Evolutionary conservation across 2,329 filamentous ascomycete species (phyloP), one percentile per base, ranked within the genome.

Genomic region (Alternaria triticimaculans): DNA sequence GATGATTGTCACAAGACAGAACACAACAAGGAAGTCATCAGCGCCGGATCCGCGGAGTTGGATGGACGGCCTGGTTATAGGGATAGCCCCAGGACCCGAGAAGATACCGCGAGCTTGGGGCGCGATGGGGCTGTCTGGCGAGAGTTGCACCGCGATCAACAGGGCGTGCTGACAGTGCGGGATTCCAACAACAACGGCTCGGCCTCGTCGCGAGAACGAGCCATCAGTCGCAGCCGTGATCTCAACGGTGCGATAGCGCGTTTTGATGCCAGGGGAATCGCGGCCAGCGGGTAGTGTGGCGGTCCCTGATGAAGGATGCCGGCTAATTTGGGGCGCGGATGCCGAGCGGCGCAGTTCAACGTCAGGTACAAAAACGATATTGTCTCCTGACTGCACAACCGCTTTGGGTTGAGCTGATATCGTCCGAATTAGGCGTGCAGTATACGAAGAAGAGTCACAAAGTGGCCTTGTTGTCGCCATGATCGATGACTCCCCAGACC

Each of bases 241-340:
- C 49, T 53, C 28, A 51, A 48, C 43, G 51, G 59, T 20, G 49
- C 26, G 14, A 18, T 58, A 46, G 60, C 48, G 60, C 49, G 48
- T 60, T 26, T 55, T 18, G 23, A 59, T 59, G 48, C 60, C 37
- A 62, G 60, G 60, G 49, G 58, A 57, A 48, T 12, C 41, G 41
- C 37, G 11, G 26, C 58, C 41, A 18, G 21, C 23, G n/a, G 10
- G 60, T 49, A 53, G 60, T 43, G 60, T 54, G 37, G 41, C 48
- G 25, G 48, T 57, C 41, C 49, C 49, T 9, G 4, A 26, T 23
- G 49, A 21, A 12, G 0, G 30, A 25, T 15, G 49, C 49, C 49
- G 49, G 49, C 49, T 53, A 37, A 53, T 53, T 53, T 20, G 30
- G 30, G 28, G 14, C 14, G 20, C 30, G 30, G 18, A 9, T 21